These are phyloP conservation scores for Platanus orientalis DNA, from an alignment of 164 flowering plant species.

Conservation along the genomic window DNA sequence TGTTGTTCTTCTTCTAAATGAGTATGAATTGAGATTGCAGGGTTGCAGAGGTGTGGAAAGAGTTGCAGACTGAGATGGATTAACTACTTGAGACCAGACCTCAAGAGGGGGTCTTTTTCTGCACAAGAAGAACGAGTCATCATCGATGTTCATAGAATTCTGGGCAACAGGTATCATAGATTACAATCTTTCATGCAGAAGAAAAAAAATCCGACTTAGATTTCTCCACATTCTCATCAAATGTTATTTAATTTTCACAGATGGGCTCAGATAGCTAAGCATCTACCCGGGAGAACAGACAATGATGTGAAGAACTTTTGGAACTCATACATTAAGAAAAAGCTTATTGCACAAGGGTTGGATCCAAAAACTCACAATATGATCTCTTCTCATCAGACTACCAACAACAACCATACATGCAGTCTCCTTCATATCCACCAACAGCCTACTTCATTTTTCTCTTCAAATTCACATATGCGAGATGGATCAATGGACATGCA, in stretches of 20 bases:
- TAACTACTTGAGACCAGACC: conserved; percentile 43
- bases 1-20: not conserved
- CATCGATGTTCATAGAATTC: conserved; percentile 39
- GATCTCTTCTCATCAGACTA: conserved; percentile 25
- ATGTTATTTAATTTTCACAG: conserved; percentile 16
- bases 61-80: conserved; percentile 48
- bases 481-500: conserved; percentile 5
- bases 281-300: conserved; percentile 65
- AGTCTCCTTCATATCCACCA: conserved; percentile 13
- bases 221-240: not conserved
- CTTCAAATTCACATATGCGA: conserved; percentile 12
- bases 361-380: conserved; percentile 59
- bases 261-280: conserved; percentile 71
- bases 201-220: not conserved
- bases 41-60: conserved; percentile 45
- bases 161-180: conserved; percentile 32
- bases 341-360: conserved; percentile 53
- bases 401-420: conserved; percentile 14
- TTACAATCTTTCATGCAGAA: not conserved
- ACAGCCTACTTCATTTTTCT: conserved; percentile 16
- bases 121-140: conserved; percentile 35
- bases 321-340: conserved; percentile 69
- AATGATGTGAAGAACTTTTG: conserved; percentile 70
- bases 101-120: conserved; percentile 41
- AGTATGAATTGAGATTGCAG: conserved; percentile 13